These are phyloP conservation scores for Marvania coccoides DNA, from an alignment of 139 green algal species.

Conservation along the genomic window DNA sequence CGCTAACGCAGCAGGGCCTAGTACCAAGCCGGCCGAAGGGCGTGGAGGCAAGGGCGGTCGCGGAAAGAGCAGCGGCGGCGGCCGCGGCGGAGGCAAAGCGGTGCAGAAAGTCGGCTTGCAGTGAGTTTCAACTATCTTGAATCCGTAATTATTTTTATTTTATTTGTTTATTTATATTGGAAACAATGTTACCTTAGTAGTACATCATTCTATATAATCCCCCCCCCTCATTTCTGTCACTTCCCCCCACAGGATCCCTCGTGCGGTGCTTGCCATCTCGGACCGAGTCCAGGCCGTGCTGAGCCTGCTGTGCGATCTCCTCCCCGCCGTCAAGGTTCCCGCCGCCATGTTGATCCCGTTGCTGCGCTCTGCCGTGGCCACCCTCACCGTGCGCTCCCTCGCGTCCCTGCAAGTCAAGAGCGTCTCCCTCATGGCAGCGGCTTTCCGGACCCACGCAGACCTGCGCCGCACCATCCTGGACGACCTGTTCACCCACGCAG, in stretches of 20 bases:
- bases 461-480: conserved; percentile 39
- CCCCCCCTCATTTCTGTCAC: not conserved
- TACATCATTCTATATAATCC: too few relatives aligned
- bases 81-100: not conserved
- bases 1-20: not conserved
- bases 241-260: not conserved
- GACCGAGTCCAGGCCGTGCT: conserved; percentile 20
- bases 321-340: conserved; percentile 22
- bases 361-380: conserved; percentile 32
- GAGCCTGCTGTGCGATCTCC: conserved; percentile 25
- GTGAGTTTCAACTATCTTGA: not conserved
- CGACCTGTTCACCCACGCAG: conserved; percentile 31
- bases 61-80: too few relatives aligned
- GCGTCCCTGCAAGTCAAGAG: conserved; percentile 50
- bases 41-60: not conserved
- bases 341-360: conserved; percentile 45
- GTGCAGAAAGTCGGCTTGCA: not conserved
- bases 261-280: conserved; percentile 3
- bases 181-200: too few relatives aligned
- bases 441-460: conserved; percentile 29
- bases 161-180: too few relatives aligned
- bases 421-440: conserved; percentile 28
- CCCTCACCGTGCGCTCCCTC: conserved; percentile 44
- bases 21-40: not conserved
- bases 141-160: not conserved